phyloP scores from a whole-genome alignment of 164 flowering plant genomes.

The Piper betle region DNA sequence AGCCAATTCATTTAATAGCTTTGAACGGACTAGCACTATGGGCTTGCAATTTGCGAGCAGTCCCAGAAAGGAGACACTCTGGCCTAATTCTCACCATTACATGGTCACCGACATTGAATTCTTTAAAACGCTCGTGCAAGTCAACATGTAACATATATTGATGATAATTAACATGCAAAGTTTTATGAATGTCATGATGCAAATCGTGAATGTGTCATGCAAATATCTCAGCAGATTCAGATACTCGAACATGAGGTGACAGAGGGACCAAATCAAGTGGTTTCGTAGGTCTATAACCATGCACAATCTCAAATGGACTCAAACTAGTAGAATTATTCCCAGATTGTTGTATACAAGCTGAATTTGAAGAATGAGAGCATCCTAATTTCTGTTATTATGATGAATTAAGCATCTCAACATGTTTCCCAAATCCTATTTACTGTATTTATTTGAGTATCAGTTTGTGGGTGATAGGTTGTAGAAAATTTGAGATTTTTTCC shows the following conservation, averaged over 20 bases:
- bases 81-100: background rate
- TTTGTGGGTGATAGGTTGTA: background rate
- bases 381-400: background rate
- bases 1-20: background rate
- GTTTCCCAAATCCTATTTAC: background rate
- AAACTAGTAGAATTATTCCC: background rate
- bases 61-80: background rate
- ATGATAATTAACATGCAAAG: too few relatives aligned
- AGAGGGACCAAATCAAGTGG: background rate
- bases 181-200: too few relatives aligned
- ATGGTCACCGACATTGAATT: background rate
- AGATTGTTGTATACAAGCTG: background rate
- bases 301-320: conserved; percentile 2
- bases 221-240: background rate
- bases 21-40: background rate
- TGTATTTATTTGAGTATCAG: background rate
- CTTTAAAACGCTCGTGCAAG: too few relatives aligned
- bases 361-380: background rate
- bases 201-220: background rate
- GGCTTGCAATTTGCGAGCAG: background rate
- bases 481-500: background rate
- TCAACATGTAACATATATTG: too few relatives aligned
- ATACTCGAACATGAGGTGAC: background rate
- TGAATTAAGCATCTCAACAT: background rate
- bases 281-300: conserved; percentile 1